A percentile compares a stretch with the other conserved stretches of the same genome.
These are phyloP conservation scores for Beauveria medogensis DNA, from an alignment of 2,329 filamentous ascomycete species.

Conservation along the genomic window DNA sequence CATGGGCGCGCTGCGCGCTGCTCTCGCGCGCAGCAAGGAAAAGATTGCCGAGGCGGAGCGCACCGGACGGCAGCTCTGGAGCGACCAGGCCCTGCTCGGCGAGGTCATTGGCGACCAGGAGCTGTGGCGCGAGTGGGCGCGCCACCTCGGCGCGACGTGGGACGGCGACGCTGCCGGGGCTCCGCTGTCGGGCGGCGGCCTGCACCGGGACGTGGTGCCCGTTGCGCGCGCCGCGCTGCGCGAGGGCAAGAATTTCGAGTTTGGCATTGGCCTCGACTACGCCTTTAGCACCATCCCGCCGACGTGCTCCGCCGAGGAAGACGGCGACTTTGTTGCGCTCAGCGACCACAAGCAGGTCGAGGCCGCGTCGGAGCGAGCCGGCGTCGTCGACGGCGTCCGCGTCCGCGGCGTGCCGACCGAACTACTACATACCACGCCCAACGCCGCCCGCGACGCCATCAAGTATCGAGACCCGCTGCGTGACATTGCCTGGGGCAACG, in stretches of 20 bases:
- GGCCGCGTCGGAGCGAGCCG: conserved; percentile 21
- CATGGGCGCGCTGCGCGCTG: conserved; percentile 20
- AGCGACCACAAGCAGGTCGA: conserved; percentile 18
- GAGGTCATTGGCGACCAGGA: conserved; percentile 33
- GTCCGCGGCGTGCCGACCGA: conserved; percentile 22
- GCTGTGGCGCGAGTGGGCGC: conserved; percentile 27
- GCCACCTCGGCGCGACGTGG: conserved; percentile 23
- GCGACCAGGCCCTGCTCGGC: conserved; percentile 29
- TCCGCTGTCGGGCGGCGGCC: neutral
- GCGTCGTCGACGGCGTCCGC: conserved; percentile 23
- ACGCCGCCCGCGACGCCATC: neutral
- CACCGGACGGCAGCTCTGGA: conserved; percentile 28
- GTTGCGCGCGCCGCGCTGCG: conserved; percentile 22
- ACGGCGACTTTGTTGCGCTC: conserved; percentile 26
- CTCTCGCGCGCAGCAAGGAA: conserved; percentile 19
- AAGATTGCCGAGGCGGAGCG: conserved; percentile 22
- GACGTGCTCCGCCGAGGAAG: conserved; percentile 29
- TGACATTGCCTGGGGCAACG: conserved; percentile 21
- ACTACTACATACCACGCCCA: conserved; percentile 13
- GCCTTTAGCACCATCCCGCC: conserved; percentile 29
- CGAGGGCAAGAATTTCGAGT: conserved; percentile 26
- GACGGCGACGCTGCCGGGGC: conserved; percentile 20
- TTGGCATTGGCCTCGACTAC: conserved; percentile 32
- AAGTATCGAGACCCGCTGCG: conserved; percentile 13
- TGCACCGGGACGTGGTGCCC: conserved; percentile 15